Evolutionary conservation across 345 rosid genomes (phyloP), one percentile per base, ranked within the genome.

Genomic region (Brassica napus): DNA sequence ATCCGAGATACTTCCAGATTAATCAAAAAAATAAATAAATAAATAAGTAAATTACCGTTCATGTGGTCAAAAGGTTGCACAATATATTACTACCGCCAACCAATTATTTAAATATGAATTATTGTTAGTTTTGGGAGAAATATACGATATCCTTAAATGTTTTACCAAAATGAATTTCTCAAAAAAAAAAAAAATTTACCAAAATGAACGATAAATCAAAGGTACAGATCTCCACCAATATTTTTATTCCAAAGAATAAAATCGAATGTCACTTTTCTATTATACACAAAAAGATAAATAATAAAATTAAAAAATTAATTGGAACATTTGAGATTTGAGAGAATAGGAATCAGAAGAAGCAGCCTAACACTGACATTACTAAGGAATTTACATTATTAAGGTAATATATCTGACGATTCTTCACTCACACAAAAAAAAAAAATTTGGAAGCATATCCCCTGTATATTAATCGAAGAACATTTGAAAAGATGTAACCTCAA

Each of bases 261-360:
- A 77, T 54, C 59, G 66, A 77, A 71, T 62, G 62, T 62, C 1
- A 28, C 31, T n/a, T 66, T 65, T 2, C 23, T 37, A 63, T 0
- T 12, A 32, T 21, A 63, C 21, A 71, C 1, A 10, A 47, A 47
- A 8, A 57, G 1, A 8, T 2, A 16, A 4, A 23, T 28, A 24
- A 59, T 10, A 2, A 31, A 30, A 62, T 63, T 63, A 5, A 14
- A 37, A 63, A 52, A 52, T 15, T 11, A 32, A 47, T 14, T 18
- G 16, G 23, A 61, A 62, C n/a, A 39, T 52, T 57, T 60, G 32
- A 1, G 34, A 11, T 59, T 24, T 21, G 68, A 37, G 18, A 31
- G 68, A 78, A 72, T 42, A 78, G 16, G 77, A 78, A 66, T 72
- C 54, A 32, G 77, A 47, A 31, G 68, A 24, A 72, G 77, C 68